A percentile compares a stretch with the other conserved stretches of the same genome.
These are phyloP conservation scores for Vitellaria paradoxa DNA, from an alignment of 179 eudicot species.

Conservation along the genomic window DNA sequence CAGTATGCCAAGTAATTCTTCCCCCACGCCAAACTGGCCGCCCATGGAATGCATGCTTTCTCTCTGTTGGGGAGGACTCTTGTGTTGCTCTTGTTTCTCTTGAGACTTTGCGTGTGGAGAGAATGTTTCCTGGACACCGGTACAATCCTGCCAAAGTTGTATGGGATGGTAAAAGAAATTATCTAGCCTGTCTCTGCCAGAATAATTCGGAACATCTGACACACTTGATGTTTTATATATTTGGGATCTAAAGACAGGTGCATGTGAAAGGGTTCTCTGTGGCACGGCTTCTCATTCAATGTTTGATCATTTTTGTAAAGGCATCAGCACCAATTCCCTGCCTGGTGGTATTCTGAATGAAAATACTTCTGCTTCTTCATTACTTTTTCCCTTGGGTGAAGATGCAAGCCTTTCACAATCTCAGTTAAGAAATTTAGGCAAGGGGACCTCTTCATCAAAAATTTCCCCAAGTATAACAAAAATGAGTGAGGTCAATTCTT, in stretches of 20 bases:
- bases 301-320: constrained; percentile 76
- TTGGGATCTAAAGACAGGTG: constrained; percentile 96
- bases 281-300: constrained; percentile 89
- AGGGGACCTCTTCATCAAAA: constrained; percentile 21
- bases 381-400: constrained; percentile 46
- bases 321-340: constrained; percentile 24
- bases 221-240: constrained; percentile 67
- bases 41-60: constrained; percentile 94
- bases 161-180: constrained; percentile 88
- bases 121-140: constrained; percentile 95
- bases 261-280: constrained; percentile 89
- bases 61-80: constrained; percentile 87
- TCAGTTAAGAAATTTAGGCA: constrained; percentile 27
- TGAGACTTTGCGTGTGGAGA: constrained; percentile 81
- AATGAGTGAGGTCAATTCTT: constrained; percentile 10
- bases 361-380: constrained; percentile 79
- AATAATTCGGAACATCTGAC: constrained; percentile 52
- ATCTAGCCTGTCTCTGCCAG: constrained; percentile 81
- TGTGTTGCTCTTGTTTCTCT: constrained; percentile 84
- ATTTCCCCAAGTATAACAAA: constrained; percentile 25
- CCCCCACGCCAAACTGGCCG: constrained; percentile 61
- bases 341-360: constrained; percentile 36
- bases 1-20: constrained; percentile 81
- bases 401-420: constrained; percentile 41
- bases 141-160: constrained; percentile 67